Evolutionary conservation across 23 red algal genomes (phyloP).

Genomic region (Agarophyton chilense): DNA sequence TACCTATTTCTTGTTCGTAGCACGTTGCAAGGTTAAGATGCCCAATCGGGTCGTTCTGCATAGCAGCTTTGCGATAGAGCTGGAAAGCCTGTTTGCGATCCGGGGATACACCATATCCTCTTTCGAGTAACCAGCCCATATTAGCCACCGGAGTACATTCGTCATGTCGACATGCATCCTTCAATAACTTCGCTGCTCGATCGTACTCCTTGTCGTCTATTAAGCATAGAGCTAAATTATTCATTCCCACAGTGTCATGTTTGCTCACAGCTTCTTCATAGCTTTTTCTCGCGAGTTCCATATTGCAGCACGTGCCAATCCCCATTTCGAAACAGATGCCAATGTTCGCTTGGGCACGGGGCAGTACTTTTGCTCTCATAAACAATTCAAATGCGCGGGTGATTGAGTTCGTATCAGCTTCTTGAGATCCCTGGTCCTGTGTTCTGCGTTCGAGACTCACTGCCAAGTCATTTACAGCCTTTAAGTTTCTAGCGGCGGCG

Average conservation of each 20-base stretch:
- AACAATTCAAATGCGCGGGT: slow-evolving; percentile 40
- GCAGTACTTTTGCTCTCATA: slow-evolving; percentile 6
- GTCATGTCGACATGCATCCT: slow-evolving; percentile 1
- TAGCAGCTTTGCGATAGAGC: slow-evolving; percentile 40
- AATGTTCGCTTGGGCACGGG: slow-evolving; percentile 37
- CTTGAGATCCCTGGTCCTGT: neutral
- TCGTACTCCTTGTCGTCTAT: slow-evolving; percentile 49
- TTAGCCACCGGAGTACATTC: slow-evolving; percentile 37
- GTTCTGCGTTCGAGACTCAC: slow-evolving; percentile 5
- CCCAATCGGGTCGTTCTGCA: slow-evolving; percentile 12
- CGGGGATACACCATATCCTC: slow-evolving; percentile 23
- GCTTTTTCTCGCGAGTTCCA: slow-evolving; percentile 18
- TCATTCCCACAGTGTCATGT: slow-evolving; percentile 30
- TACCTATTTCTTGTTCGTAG: slow-evolving; percentile 47
- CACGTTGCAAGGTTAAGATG: slow-evolving; percentile 49
- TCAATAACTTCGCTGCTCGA: slow-evolving; percentile 23
- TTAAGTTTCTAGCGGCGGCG: neutral
- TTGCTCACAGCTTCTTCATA: slow-evolving; percentile 35
- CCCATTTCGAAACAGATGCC: slow-evolving; percentile 64
- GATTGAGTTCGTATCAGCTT: slow-evolving; percentile 4
- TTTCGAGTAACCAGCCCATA: slow-evolving; percentile 52
- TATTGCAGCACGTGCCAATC: slow-evolving; percentile 36
- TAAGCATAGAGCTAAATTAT: slow-evolving; percentile 54
- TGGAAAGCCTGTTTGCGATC: slow-evolving; percentile 20
- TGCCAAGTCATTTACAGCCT: slow-evolving; percentile 42